Evolutionary conservation across 352 stramenopile species (phyloP).

Genomic region (Peronospora destructor): DNA sequence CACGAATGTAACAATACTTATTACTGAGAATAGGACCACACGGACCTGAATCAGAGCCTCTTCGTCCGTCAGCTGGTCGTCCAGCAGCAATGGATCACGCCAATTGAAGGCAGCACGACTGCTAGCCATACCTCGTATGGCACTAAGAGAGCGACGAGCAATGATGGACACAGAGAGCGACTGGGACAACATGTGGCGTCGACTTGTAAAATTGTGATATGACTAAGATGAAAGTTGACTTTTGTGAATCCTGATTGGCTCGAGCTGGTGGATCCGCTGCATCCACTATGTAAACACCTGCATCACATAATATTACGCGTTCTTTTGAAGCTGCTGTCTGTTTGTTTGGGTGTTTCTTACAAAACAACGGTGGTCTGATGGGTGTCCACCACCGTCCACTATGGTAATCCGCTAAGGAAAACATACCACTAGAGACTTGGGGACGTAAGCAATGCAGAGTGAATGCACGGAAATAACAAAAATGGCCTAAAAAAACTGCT

Average conservation of each 20-base stretch:
- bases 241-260: slow-evolving; percentile 20
- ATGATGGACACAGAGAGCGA: slow-evolving; percentile 18
- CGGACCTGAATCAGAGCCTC: slow-evolving; percentile 87
- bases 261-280: slow-evolving; percentile 6
- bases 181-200: slow-evolving; percentile 26
- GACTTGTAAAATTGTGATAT: slow-evolving; percentile 22
- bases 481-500: not conserved
- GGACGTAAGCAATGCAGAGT: too few relatives aligned
- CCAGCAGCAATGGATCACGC: slow-evolving; percentile 73
- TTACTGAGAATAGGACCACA: slow-evolving; percentile 1
- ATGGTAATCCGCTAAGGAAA: too few relatives aligned
- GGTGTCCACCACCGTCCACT: too few relatives aligned
- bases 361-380: too few relatives aligned
- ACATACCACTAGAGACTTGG: too few relatives aligned
- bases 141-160: slow-evolving; percentile 18
- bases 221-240: slow-evolving; percentile 5
- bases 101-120: slow-evolving; percentile 62
- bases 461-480: too few relatives aligned
- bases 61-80: slow-evolving; percentile 83
- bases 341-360: too few relatives aligned
- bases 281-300: not conserved
- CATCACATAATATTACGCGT: too few relatives aligned
- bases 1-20: slow-evolving; percentile 3
- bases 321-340: too few relatives aligned
- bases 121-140: slow-evolving; percentile 40